Percentiles rank a stretch among this genome's conserved stretches.
phyloP scores from a whole-genome alignment of 768 basidiomycete species.

The Kwoniella sp. region DNA sequence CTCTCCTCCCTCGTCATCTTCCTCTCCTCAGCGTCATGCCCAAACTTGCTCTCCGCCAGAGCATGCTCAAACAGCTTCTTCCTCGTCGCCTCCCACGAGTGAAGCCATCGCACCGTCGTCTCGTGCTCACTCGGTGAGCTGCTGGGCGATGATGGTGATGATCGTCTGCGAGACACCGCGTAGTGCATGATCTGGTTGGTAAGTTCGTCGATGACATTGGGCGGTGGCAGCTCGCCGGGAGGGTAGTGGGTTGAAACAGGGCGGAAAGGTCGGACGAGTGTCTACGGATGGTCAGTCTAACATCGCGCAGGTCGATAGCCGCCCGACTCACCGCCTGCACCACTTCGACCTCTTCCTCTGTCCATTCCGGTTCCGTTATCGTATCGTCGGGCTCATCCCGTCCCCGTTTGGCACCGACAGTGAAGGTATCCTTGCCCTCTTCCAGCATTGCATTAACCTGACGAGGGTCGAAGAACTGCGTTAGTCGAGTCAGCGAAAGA shows the following conservation, averaged over 20 bases:
- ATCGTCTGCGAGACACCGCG: conserved; percentile 7
- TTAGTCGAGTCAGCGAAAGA: neutral
- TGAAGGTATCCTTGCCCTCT: neutral
- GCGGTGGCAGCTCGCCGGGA: conserved; percentile 43
- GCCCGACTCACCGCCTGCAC: conserved; percentile 18
- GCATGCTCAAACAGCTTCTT: conserved; percentile 41
- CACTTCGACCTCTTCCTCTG: conserved; percentile 27
- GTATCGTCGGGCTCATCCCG: conserved; percentile 25
- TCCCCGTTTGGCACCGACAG: conserved; percentile 19
- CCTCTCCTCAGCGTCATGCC: conserved; percentile 20
- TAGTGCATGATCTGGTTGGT: conserved; percentile 44
- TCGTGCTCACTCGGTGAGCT: neutral
- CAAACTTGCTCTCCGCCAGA: conserved; percentile 33
- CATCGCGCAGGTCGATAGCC: neutral
- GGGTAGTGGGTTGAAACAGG: conserved; percentile 43
- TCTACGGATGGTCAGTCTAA: conserved; percentile 15
- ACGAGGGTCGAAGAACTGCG: conserved; percentile 2
- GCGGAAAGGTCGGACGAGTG: conserved; percentile 40
- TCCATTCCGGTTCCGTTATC: conserved; percentile 24
- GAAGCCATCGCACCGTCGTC: conserved; percentile 39
- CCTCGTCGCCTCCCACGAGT: conserved; percentile 39
- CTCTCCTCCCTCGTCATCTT: conserved; percentile 26
- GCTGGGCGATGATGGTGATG: neutral
- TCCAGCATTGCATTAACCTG: neutral
- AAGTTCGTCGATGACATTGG: conserved; percentile 43